Conservation (phyloP, 2,329 filamentous ascomycete genomes). For the Ophiobolus disseminans region DNA sequence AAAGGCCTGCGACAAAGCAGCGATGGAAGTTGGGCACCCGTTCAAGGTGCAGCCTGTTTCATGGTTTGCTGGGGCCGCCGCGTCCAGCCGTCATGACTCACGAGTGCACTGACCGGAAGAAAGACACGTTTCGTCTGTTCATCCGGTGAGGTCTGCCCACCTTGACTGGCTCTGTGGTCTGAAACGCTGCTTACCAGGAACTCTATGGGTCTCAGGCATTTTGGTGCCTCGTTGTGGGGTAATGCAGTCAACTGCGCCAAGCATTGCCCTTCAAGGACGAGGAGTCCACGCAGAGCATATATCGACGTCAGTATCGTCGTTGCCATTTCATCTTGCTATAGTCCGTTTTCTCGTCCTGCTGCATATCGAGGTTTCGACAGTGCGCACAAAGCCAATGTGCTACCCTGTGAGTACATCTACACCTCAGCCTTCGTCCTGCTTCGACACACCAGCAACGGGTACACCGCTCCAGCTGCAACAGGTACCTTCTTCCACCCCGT, state of each 20-base stretch:
- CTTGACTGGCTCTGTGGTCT: slow-evolving; percentile 4
- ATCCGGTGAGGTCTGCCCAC: slow-evolving; percentile 17
- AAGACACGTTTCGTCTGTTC: slow-evolving; percentile 17
- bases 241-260: background rate
- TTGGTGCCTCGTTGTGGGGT: slow-evolving; percentile 5
- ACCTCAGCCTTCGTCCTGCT: background rate
- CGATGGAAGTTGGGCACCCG: slow-evolving; percentile 3
- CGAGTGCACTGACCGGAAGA: slow-evolving; percentile 25
- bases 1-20: slow-evolving; percentile 4
- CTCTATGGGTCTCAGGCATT: slow-evolving; percentile 1
- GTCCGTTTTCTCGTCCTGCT: too few relatives aligned
- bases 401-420: too few relatives aligned
- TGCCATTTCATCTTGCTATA: too few relatives aligned
- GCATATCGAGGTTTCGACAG: too few relatives aligned
- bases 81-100: slow-evolving; percentile 32
- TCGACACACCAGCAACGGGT: slow-evolving; percentile 17
- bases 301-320: too few relatives aligned
- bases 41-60: slow-evolving; percentile 13
- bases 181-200: background rate
- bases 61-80: slow-evolving; percentile 20
- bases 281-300: too few relatives aligned
- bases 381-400: too few relatives aligned
- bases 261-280: background rate
- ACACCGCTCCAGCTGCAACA: slow-evolving; percentile 18
- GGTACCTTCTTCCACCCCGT: slow-evolving; percentile 49